A percentile compares a stretch with the other conserved stretches of the same genome.
phyloP scores from a whole-genome alignment of 2,329 filamentous ascomycete genomes.

The Scedosporium boydii region DNA sequence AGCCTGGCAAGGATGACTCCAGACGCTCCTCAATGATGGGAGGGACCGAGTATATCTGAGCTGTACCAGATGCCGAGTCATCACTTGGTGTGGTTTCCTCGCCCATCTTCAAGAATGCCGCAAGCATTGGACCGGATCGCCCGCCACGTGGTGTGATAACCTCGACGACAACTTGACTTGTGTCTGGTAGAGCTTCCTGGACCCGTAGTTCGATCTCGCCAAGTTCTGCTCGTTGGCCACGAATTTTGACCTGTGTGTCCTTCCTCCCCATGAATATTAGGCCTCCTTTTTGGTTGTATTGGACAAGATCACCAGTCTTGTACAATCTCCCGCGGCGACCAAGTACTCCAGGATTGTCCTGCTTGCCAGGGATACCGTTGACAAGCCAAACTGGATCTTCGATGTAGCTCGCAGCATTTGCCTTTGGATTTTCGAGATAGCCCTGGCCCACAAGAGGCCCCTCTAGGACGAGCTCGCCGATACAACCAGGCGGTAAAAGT shows the following conservation, averaged over 20 bases:
- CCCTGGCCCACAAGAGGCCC: constrained; percentile 51
- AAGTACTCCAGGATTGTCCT: constrained; percentile 26
- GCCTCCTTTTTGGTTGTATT: constrained; percentile 41
- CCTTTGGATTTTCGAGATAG: constrained; percentile 35
- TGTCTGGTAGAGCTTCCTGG: constrained; percentile 28
- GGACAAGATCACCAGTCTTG: constrained; percentile 50
- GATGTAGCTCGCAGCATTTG: too few species aligned
- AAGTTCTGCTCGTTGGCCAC: constrained; percentile 57
- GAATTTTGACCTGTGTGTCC: constrained; percentile 57
- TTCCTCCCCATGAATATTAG: constrained; percentile 52
- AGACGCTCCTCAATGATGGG: too few species aligned
- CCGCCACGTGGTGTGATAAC: constrained; percentile 35
- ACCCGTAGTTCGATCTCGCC: constrained; percentile 42
- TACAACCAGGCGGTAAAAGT: constrained; percentile 35
- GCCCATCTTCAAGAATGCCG: constrained; percentile 31
- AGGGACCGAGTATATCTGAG: too few species aligned
- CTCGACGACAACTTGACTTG: constrained; percentile 34
- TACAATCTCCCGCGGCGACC: constrained; percentile 39
- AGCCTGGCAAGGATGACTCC: neutral
- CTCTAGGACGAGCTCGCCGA: constrained; percentile 44
- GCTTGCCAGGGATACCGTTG: too few species aligned
- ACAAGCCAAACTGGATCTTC: too few species aligned
- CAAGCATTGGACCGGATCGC: constrained; percentile 27
- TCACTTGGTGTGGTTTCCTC: constrained; percentile 15
- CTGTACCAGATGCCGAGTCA: too few species aligned